Conservation (phyloP, 202 grass and related monocot species). For the Elaeis oleifera region DNA sequence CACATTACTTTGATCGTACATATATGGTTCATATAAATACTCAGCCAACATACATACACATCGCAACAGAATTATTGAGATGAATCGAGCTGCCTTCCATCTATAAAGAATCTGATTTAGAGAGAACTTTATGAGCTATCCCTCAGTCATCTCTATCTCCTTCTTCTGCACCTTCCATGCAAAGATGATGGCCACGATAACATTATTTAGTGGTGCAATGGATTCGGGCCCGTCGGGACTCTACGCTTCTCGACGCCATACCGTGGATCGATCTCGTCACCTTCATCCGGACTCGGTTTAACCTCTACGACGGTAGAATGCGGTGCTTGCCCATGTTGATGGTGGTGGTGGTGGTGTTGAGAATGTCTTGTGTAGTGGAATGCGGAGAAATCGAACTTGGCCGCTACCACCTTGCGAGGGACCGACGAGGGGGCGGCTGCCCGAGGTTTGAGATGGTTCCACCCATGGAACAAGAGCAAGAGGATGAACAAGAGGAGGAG, state of each 20-base stretch:
- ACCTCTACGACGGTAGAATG: constrained; percentile 1
- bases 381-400: constrained; percentile 13
- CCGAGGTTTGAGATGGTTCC: not conserved
- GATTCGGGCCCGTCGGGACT: constrained; percentile 73
- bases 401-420: constrained; percentile 43
- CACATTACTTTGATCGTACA: too few species aligned
- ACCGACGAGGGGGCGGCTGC: not conserved
- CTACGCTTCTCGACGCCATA: constrained; percentile 72
- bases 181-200: constrained; percentile 26
- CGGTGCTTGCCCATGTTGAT: not conserved
- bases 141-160: constrained; percentile 4
- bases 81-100: too few species aligned
- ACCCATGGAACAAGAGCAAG: not conserved
- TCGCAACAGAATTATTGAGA: too few species aligned
- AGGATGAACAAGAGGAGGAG: too few species aligned
- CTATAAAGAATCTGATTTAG: too few species aligned
- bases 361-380: not conserved
- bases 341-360: constrained; percentile 5
- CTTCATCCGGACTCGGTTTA: constrained; percentile 10
- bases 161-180: constrained; percentile 10
- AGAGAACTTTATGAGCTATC: constrained; percentile 7
- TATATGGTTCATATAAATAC: too few species aligned
- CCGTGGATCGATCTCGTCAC: constrained; percentile 42
- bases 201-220: constrained; percentile 57
- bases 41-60: too few species aligned